Base-by-base conservation (phyloP, 2,329 filamentous ascomycete species). In the Conoideocrella luteorostrata region DNA sequence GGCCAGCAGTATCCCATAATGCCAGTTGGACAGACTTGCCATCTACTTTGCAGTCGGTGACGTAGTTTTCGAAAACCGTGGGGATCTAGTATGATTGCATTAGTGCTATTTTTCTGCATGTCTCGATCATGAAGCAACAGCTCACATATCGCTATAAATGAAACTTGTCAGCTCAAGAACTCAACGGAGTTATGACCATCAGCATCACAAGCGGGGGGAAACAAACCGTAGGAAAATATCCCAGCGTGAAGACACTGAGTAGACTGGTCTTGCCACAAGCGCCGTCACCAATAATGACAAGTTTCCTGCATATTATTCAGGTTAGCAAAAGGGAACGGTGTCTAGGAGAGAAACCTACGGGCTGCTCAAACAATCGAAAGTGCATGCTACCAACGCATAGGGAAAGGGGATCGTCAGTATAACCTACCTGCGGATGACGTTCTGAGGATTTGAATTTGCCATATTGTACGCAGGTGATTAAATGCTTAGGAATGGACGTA, bases 51-150 rank as follows among this genome's bases (percentile, higher is more conserved):
- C 93, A 98, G 70, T 98, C 93, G 56, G 93, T 98, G 52, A 98
- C 93, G 61, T 98, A 98, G 71, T 98, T 98, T 64, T 98, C 93
- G 67, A 98, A 98, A 29, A 98, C 93, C 37, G 93, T 98, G 2
- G 93, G 93, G 41, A 95, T 90, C 84, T 65, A 23, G 21, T 12
- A 9, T 5, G 13, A 13, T 30, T n/a, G 40, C n/a, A 50, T 62
- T 45, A 60, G 48, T 50, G n/a, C n/a, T n/a, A n/a, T n/a, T n/a
- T n/a, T n/a, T n/a, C n/a, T n/a, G n/a, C n/a, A n/a, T n/a, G n/a
- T n/a, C n/a, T n/a, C n/a, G n/a, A n/a, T n/a, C n/a, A n/a, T n/a
- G n/a, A n/a, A n/a, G n/a, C n/a, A n/a, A 32, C 13, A 36, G 65
- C 71, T 72, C 67, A 78, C 75, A 61, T 79, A 82, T 64, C 80